phyloP scores from a whole-genome alignment of 345 rosid genomes.

The Populus tremula region DNA sequence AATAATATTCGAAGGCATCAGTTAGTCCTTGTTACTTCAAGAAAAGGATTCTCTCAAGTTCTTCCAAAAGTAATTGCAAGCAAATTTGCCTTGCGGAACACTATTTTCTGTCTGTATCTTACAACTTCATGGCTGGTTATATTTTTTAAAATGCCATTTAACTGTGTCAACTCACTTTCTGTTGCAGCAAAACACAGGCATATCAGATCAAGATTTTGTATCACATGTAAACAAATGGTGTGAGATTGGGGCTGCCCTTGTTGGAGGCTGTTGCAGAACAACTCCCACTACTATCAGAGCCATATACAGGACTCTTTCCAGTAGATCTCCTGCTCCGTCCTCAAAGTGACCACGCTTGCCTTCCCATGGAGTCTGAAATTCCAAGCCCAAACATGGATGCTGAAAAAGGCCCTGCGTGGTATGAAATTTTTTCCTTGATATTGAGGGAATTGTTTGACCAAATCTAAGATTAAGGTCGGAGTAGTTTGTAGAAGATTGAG shows the following conservation, averaged over 20 bases:
- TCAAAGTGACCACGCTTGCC: neutral
- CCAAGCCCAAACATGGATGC: conserved; percentile 5
- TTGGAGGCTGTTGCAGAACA: conserved; percentile 56
- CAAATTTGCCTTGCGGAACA: neutral
- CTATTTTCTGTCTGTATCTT: neutral
- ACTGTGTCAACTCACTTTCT: neutral
- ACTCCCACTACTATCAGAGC: conserved; percentile 66
- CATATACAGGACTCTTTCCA: conserved; percentile 43
- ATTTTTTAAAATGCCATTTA: neutral
- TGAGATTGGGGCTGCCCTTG: conserved; percentile 60
- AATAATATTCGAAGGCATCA: neutral
- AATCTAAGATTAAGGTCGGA: neutral
- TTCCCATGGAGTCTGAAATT: neutral
- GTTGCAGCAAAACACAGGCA: conserved; percentile 70
- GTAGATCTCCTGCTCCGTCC: conserved; percentile 27
- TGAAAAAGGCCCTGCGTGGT: neutral
- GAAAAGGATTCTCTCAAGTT: neutral
- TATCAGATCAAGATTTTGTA: conserved; percentile 65
- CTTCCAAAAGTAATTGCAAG: neutral
- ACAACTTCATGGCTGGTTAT: neutral
- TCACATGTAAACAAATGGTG: conserved; percentile 67
- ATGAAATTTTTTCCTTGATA: neutral
- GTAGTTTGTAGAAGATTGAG: neutral
- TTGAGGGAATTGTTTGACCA: neutral
- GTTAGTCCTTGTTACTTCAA: neutral